Conservation (phyloP, 768 basidiomycete genomes). For the Stropharia rugosoannulata region DNA sequence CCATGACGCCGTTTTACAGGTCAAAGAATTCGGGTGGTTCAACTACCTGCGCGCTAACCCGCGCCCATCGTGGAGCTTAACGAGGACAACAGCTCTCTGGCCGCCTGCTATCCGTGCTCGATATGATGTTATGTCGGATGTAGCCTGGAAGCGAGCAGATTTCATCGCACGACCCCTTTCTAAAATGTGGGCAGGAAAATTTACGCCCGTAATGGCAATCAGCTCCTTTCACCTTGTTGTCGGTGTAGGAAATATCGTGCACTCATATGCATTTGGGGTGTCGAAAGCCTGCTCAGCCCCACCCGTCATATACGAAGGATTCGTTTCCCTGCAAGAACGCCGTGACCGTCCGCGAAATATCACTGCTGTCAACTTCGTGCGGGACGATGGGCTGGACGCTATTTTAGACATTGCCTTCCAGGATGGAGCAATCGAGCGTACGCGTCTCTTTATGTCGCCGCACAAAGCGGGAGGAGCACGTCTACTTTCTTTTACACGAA, state of each 20-base stretch:
- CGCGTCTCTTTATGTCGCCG: conserved; percentile 22
- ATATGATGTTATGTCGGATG: conserved; percentile 54
- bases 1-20: conserved; percentile 34
- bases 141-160: conserved; percentile 45
- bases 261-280: conserved; percentile 51
- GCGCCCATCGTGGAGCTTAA: conserved; percentile 54
- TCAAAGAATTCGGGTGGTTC: conserved; percentile 62
- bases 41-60: conserved; percentile 48
- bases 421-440: conserved; percentile 54
- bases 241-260: conserved; percentile 56
- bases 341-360: conserved; percentile 43
- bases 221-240: conserved; percentile 56
- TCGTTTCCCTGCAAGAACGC: conserved; percentile 35
- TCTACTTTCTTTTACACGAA: conserved; percentile 20
- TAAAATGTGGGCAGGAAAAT: conserved; percentile 53
- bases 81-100: conserved; percentile 44
- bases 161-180: conserved; percentile 70
- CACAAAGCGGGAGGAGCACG: conserved; percentile 9
- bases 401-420: conserved; percentile 57
- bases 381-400: conserved; percentile 41
- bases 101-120: conserved; percentile 39
- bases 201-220: conserved; percentile 57
- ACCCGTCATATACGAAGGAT: conserved; percentile 45
- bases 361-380: conserved; percentile 50
- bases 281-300: conserved; percentile 32